Conservation (phyloP, 202 grass and related monocot genomes). For the Brachypodium distachyon region DNA sequence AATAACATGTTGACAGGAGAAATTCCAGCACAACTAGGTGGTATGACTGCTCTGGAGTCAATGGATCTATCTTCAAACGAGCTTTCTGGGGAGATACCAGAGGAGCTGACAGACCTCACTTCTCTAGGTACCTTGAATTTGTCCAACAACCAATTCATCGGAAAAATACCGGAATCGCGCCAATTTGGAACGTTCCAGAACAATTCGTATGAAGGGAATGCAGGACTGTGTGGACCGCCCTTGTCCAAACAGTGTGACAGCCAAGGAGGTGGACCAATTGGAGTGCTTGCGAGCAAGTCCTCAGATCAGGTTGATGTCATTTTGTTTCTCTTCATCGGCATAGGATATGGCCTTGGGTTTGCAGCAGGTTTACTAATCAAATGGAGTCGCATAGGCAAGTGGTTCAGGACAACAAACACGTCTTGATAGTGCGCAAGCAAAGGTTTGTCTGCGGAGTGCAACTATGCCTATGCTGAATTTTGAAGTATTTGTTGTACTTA, state of each 20-base stretch:
- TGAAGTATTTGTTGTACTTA: too few species aligned
- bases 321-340: background rate
- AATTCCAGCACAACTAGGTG: slow-evolving; percentile 2
- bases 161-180: background rate
- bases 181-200: background rate
- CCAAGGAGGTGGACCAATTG: background rate
- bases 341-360: background rate
- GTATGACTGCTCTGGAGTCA: background rate
- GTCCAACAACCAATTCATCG: background rate
- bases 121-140: background rate
- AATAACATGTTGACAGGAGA: background rate
- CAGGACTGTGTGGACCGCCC: background rate
- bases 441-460: background rate
- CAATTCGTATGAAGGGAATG: background rate
- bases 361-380: background rate
- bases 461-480: too few species aligned
- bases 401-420: background rate
- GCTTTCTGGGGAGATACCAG: slow-evolving; percentile 5
- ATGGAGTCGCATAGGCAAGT: background rate
- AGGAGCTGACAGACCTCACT: background rate
- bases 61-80: slow-evolving; percentile 17
- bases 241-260: background rate
- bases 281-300: background rate
- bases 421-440: background rate
- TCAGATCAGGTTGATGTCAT: background rate